Conservation (phyloP, 2,329 filamentous ascomycete genomes). For the Fusarium mangiferae region DNA sequence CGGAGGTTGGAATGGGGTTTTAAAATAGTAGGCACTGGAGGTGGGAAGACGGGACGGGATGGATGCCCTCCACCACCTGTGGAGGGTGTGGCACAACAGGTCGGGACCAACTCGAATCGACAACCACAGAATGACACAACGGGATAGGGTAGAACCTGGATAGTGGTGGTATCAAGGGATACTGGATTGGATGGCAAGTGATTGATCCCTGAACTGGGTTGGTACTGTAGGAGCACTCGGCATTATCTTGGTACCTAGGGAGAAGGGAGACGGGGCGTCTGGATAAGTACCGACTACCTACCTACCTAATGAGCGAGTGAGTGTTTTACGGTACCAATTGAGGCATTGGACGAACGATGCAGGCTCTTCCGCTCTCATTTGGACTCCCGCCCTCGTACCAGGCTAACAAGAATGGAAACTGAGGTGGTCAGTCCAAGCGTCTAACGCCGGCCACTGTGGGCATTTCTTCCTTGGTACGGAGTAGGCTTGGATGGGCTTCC, state of each 20-base stretch:
- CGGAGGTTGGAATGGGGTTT: conserved; percentile 41
- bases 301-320: neutral
- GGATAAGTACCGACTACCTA: neutral
- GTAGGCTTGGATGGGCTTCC: conserved; percentile 22
- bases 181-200: conserved; percentile 19
- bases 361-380: neutral
- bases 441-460: conserved; percentile 8
- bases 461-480: conserved; percentile 27
- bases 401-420: neutral
- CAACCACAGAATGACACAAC: neutral
- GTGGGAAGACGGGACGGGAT: neutral
- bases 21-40: conserved; percentile 19
- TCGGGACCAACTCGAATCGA: conserved; percentile 3
- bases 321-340: neutral
- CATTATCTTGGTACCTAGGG: conserved; percentile 6
- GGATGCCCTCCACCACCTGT: neutral
- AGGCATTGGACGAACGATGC: neutral
- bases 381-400: neutral
- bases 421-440: conserved; percentile 14
- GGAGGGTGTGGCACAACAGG: neutral
- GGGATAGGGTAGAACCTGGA: neutral
- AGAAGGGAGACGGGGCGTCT: neutral
- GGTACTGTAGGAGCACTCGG: neutral
- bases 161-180: conserved; percentile 28
- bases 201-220: conserved; percentile 2